Evolutionary conservation across 2,329 filamentous ascomycete species (phyloP).

Genomic region (Pezicula radicicola): DNA sequence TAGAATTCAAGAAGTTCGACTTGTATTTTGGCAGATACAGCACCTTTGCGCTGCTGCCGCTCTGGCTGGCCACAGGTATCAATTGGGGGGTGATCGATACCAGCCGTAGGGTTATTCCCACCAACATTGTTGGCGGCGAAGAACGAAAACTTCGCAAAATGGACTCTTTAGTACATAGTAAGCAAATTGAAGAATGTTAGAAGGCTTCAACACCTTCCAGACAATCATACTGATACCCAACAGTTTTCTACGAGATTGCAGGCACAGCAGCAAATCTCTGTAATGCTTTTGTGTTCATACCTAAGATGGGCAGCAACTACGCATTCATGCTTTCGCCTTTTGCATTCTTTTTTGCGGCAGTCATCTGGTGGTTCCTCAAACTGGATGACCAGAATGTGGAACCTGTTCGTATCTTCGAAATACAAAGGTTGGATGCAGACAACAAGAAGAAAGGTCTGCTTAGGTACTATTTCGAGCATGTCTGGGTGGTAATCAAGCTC

Average conservation of each 20-base stretch:
- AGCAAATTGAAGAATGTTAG: too few species aligned
- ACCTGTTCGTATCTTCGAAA: too few species aligned
- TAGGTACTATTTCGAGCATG: too few species aligned
- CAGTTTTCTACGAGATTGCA: slow-evolving; percentile 43
- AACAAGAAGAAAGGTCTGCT: slow-evolving; percentile 7
- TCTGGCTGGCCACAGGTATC: slow-evolving; percentile 41
- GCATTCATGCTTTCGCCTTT: slow-evolving; percentile 48
- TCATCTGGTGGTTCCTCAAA: slow-evolving; percentile 41
- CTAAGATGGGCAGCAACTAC: slow-evolving; percentile 46
- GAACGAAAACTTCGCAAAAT: slow-evolving; percentile 8
- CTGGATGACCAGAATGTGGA: slow-evolving; percentile 10
- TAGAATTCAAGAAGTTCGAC: slow-evolving; percentile 29
- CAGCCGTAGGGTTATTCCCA: slow-evolving; percentile 46
- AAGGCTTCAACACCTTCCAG: too few species aligned
- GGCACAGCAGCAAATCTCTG: slow-evolving; percentile 45
- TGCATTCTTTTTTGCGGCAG: slow-evolving; percentile 38
- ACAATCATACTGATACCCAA: too few species aligned
- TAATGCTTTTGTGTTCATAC: slow-evolving; percentile 47
- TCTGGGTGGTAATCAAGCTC: slow-evolving; percentile 5
- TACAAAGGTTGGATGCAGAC: slow-evolving; percentile 2
- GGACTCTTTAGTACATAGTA: slow-evolving; percentile 30
- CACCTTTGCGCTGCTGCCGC: slow-evolving; percentile 46
- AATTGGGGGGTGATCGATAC: slow-evolving; percentile 48
- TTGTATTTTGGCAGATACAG: slow-evolving; percentile 45
- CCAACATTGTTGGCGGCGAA: slow-evolving; percentile 48